Conservation (phyloP, 192 early-diverging fungal species). For the Backusella australiensis region DNA sequence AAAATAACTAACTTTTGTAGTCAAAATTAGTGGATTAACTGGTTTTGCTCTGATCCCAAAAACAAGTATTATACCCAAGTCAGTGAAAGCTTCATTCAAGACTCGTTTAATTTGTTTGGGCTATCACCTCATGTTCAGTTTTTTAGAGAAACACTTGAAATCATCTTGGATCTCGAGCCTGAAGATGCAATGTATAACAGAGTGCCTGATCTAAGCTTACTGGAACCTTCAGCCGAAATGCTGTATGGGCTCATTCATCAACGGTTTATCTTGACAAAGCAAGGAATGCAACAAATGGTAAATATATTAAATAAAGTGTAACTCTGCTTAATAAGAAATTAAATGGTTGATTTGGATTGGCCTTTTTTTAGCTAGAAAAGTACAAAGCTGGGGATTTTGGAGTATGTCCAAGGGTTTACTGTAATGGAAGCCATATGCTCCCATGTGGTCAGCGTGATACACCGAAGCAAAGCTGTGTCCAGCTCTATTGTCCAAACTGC, state of each 20-base stretch:
- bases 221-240: constrained; percentile 86
- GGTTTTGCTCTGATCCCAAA: constrained; percentile 73
- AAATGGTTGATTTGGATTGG: not conserved
- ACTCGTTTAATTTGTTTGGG: constrained; percentile 98
- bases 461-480: constrained; percentile 65
- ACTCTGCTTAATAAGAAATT: not conserved
- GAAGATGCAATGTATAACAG: constrained; percentile 53
- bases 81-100: constrained; percentile 81
- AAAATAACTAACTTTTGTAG: constrained; percentile 5
- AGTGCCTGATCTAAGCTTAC: constrained; percentile 67
- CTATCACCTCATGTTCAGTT: constrained; percentile 75
- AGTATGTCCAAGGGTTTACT: constrained; percentile 69
- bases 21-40: constrained; percentile 66
- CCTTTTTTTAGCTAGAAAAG: constrained; percentile 53
- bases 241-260: constrained; percentile 95
- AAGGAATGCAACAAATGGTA: constrained; percentile 84
- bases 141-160: constrained; percentile 91
- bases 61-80: constrained; percentile 81
- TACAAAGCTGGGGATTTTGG: constrained; percentile 79
- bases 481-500: constrained; percentile 80
- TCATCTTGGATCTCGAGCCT: constrained; percentile 89
- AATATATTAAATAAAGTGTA: constrained; percentile 22
- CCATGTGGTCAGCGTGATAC: constrained; percentile 74
- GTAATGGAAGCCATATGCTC: constrained; percentile 57
- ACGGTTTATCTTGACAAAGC: constrained; percentile 86